A percentile compares a stretch with the other conserved stretches of the same genome.
Evolutionary conservation across 2,329 filamentous ascomycete species (phyloP).

Genomic region (Fonsecaea nubica): DNA sequence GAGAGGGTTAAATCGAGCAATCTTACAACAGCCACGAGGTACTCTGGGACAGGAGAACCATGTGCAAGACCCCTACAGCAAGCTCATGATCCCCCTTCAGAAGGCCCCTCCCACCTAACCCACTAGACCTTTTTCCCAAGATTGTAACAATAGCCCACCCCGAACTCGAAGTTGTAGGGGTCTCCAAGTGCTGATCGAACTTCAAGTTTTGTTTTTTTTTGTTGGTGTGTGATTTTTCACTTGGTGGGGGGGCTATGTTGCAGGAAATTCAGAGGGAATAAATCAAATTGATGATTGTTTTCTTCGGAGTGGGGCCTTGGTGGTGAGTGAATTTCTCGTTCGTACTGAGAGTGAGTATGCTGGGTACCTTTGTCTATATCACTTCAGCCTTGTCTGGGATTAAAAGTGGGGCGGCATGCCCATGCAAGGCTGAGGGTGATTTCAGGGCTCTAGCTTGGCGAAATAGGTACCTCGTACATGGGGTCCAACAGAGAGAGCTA

Average conservation of each 20-base stretch:
- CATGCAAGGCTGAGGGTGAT: background rate
- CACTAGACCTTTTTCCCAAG: background rate
- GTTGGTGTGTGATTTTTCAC: background rate
- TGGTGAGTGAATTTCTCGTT: background rate
- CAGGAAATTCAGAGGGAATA: background rate
- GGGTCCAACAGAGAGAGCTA: too few relatives aligned
- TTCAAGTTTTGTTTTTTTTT: background rate
- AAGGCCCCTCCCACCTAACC: slow-evolving; percentile 8
- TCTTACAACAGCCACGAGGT: slow-evolving; percentile 5
- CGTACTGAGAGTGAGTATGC: background rate
- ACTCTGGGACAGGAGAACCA: background rate
- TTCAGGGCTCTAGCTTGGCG: background rate
- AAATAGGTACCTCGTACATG: too few relatives aligned
- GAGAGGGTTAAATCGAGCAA: slow-evolving; percentile 3
- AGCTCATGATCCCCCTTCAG: background rate
- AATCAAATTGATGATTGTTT: background rate
- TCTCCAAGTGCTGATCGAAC: slow-evolving; percentile 2
- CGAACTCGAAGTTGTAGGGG: background rate
- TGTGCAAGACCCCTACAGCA: background rate
- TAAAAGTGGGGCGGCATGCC: background rate
- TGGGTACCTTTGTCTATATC: background rate
- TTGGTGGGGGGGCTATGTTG: slow-evolving; percentile 1
- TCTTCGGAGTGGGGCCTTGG: background rate
- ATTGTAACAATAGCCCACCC: background rate
- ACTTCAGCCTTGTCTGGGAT: background rate